These are phyloP conservation scores for Kodamaea arcana DNA, from an alignment of 1,139 yeast species.

Conservation along the genomic window DNA sequence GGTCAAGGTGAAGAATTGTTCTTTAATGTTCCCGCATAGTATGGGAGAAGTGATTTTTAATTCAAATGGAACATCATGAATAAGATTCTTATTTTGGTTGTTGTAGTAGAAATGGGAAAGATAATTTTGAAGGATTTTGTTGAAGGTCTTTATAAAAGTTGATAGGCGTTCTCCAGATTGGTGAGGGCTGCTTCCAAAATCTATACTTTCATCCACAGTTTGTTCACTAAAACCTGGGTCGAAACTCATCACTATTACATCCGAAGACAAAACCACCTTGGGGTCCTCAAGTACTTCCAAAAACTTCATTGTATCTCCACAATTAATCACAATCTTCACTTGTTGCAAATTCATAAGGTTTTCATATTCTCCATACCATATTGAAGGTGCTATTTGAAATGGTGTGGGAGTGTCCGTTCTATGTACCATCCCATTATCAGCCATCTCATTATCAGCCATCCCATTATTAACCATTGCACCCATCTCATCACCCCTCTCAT, in stretches of 20 bases:
- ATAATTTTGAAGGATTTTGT: slow-evolving; percentile 38
- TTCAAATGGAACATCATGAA: slow-evolving; percentile 30
- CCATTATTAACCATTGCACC: too few species aligned
- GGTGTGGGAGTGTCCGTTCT: too few species aligned
- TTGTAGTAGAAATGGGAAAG: slow-evolving; percentile 33
- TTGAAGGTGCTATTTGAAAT: slow-evolving; percentile 27
- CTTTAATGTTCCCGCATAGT: slow-evolving; percentile 35
- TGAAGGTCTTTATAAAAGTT: slow-evolving; percentile 27
- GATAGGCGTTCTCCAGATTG: slow-evolving; percentile 3
- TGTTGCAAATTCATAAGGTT: slow-evolving; percentile 12
- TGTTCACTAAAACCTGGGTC: slow-evolving; percentile 28
- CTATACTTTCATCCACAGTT: neutral
- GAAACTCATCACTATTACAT: slow-evolving; percentile 36
- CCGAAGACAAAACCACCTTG: slow-evolving; percentile 30
- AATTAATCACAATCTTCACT: slow-evolving; percentile 40
- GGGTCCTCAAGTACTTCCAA: slow-evolving; percentile 20
- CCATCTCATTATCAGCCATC: too few species aligned
- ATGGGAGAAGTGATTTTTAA: slow-evolving; percentile 34
- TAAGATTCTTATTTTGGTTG: slow-evolving; percentile 27
- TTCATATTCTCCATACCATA: slow-evolving; percentile 28
- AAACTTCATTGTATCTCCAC: slow-evolving; percentile 34
- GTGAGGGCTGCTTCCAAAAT: neutral
- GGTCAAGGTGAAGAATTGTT: slow-evolving; percentile 36
- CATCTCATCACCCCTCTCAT: too few species aligned
- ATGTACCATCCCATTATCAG: too few species aligned